These are phyloP conservation scores for Ligustrum vulgare DNA, from an alignment of 257 asterid genomes.

Conservation along the genomic window DNA sequence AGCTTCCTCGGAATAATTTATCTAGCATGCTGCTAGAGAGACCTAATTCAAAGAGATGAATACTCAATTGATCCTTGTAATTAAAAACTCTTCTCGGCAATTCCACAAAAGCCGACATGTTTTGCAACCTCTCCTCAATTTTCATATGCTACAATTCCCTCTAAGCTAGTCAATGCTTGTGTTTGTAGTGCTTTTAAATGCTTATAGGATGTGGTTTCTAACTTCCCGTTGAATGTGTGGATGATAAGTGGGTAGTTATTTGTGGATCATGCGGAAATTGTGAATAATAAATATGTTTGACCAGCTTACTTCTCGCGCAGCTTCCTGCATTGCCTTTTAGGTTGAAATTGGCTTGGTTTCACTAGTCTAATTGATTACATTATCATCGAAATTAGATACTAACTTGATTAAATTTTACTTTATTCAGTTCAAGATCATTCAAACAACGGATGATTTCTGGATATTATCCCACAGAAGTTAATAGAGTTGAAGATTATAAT, in stretches of 20 bases:
- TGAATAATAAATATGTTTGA: too few relatives aligned
- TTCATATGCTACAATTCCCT: background rate
- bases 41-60: background rate
- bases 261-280: too few relatives aligned
- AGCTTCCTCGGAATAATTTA: background rate
- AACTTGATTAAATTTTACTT: background rate
- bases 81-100: too few relatives aligned
- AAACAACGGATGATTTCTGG: background rate
- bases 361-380: background rate
- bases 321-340: background rate
- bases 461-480: background rate
- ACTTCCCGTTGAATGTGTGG: too few relatives aligned
- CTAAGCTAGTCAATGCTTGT: too few relatives aligned
- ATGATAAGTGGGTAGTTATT: too few relatives aligned
- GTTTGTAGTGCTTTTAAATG: too few relatives aligned
- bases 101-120: background rate
- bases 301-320: too few relatives aligned
- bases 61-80: background rate
- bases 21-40: background rate
- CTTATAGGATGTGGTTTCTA: too few relatives aligned
- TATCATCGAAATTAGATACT: background rate
- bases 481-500: background rate
- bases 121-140: background rate
- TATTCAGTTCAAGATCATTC: background rate
- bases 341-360: background rate